Evolutionary conservation across 1,284 basidiomycete genomes (phyloP).

Genomic region (Ceratobasidium sp.): DNA sequence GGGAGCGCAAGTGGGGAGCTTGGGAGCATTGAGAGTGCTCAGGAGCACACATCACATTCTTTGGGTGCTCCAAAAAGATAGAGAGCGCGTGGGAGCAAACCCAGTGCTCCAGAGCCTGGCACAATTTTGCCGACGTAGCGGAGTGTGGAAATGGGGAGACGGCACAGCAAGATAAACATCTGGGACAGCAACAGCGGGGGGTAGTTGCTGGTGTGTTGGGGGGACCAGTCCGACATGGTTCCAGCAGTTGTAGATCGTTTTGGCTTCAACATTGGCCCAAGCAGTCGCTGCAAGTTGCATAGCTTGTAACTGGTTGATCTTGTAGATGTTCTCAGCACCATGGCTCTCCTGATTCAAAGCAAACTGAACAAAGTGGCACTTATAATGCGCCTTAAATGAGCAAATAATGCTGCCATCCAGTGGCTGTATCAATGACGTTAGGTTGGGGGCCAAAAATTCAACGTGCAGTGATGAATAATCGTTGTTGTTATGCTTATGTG

Average conservation of each 20-base stretch:
- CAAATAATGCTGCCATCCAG: slow-evolving; percentile 40
- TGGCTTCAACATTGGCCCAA: slow-evolving; percentile 20
- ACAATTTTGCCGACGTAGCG: neutral
- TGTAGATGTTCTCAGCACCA: slow-evolving; percentile 33
- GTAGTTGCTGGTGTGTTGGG: neutral
- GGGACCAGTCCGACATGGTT: slow-evolving; percentile 2
- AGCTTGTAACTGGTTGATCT: slow-evolving; percentile 38
- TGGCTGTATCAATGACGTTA: slow-evolving; percentile 40
- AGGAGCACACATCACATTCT: too few relatives aligned
- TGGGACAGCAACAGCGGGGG: too few relatives aligned
- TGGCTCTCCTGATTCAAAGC: slow-evolving; percentile 34
- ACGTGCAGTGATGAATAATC: neutral
- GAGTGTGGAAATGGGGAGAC: too few relatives aligned
- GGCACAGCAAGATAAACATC: too few relatives aligned
- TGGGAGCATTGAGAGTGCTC: too few relatives aligned
- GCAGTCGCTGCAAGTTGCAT: slow-evolving; percentile 42
- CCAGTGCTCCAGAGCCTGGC: too few relatives aligned
- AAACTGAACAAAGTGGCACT: neutral
- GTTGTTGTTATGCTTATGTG: slow-evolving; percentile 23
- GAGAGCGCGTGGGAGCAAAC: too few relatives aligned
- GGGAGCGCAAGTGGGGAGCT: too few relatives aligned
- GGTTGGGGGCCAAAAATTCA: slow-evolving; percentile 31
- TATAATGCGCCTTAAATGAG: slow-evolving; percentile 44
- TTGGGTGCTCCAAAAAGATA: too few relatives aligned
- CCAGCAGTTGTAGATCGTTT: slow-evolving; percentile 46